Conservation (phyloP, 495 filamentous ascomycete genomes). For the Filosporella fistucella region DNA sequence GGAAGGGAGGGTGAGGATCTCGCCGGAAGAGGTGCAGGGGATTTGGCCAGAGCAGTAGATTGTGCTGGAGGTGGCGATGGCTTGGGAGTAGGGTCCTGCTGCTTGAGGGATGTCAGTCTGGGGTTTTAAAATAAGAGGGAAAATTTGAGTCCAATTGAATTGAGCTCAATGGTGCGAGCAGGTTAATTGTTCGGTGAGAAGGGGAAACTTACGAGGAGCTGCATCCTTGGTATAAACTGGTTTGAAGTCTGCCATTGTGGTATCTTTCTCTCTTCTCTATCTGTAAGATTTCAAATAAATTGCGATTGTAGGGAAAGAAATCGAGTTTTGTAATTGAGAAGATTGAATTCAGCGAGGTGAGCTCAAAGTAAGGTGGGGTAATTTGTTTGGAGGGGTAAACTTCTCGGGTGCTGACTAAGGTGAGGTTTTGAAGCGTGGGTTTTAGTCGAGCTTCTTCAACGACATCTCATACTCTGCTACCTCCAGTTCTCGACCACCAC, state of each 20-base stretch:
- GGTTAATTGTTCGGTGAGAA: not conserved
- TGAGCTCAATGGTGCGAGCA: too few relatives aligned
- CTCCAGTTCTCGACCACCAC: conserved; percentile 15
- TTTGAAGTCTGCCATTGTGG: conserved; percentile 25
- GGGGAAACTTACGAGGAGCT: conserved; percentile 41
- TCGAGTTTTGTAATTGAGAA: not conserved
- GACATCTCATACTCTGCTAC: conserved; percentile 12
- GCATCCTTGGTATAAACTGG: conserved; percentile 49
- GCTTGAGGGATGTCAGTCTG: conserved; percentile 27
- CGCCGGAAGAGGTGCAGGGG: conserved; percentile 67
- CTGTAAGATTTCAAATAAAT: not conserved
- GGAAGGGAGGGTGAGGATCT: conserved; percentile 52
- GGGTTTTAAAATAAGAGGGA: not conserved
- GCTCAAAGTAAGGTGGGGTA: not conserved
- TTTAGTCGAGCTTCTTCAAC: conserved; percentile 12
- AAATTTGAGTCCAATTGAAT: too few relatives aligned
- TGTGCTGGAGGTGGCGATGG: conserved; percentile 69
- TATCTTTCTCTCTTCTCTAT: not conserved
- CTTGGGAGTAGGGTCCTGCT: conserved; percentile 70
- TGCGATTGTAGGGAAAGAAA: not conserved
- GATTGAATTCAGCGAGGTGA: not conserved
- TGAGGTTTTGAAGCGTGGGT: not conserved
- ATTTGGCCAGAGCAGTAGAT: conserved; percentile 96
- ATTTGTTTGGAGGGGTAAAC: not conserved
- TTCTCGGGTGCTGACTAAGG: conserved; percentile 1